A percentile compares a stretch with the other conserved stretches of the same genome.
phyloP scores from a whole-genome alignment of 2,329 filamentous ascomycete genomes.

The Elsinoe batatas region DNA sequence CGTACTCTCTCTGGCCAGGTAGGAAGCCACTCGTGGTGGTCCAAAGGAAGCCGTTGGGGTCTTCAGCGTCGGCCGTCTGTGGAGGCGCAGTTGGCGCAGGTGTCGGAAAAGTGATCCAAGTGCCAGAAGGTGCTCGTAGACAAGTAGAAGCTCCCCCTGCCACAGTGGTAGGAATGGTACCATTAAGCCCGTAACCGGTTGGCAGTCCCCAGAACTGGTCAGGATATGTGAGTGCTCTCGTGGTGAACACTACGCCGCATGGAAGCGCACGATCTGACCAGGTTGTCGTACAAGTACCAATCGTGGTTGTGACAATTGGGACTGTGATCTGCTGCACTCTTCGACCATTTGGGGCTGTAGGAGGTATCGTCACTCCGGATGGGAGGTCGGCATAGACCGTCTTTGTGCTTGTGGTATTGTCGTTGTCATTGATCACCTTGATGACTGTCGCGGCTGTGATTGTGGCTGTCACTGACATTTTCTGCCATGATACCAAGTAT shows the following conservation, averaged over 20 bases:
- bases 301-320: not conserved
- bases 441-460: constrained; percentile 3
- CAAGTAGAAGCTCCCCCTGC: not conserved
- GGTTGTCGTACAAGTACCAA: not conserved
- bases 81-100: not conserved
- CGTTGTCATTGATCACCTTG: constrained; percentile 2
- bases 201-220: not conserved
- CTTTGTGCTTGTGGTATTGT: constrained; percentile 3
- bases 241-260: not conserved
- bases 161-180: not conserved
- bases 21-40: not conserved
- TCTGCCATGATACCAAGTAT: not conserved
- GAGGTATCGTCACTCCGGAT: not conserved
- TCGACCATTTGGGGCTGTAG: not conserved
- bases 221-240: not conserved
- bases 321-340: not conserved
- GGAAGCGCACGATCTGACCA: not conserved
- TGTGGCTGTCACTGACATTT: not conserved
- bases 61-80: not conserved
- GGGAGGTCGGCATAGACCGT: constrained; percentile 5
- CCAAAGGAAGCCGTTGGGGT: not conserved
- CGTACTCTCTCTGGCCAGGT: not conserved
- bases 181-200: not conserved
- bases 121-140: not conserved
- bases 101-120: not conserved